phyloP scores from a whole-genome alignment of 805 yeast species.

The Candida pini region DNA sequence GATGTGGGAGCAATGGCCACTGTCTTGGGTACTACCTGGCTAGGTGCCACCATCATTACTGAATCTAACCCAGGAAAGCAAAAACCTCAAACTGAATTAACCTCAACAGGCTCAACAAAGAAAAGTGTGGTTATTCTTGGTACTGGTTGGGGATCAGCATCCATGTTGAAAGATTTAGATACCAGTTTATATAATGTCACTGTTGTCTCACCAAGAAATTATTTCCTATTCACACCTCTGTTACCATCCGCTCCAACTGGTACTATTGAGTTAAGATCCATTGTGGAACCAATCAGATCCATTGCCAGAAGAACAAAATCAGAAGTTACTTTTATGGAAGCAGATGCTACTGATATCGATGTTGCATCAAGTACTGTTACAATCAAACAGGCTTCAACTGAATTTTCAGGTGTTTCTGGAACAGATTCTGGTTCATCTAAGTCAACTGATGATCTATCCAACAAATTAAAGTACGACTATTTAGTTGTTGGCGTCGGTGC shows the following conservation, averaged over 20 bases:
- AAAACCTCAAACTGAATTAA: constrained; percentile 37
- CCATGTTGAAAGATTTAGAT: constrained; percentile 47
- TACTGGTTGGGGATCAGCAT: constrained; percentile 54
- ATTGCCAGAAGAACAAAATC: constrained; percentile 45
- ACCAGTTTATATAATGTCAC: constrained; percentile 49
- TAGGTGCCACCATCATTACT: constrained; percentile 32
- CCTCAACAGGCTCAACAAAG: constrained; percentile 41
- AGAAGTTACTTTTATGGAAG: constrained; percentile 50
- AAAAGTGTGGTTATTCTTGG: constrained; percentile 38
- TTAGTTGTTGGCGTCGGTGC: constrained; percentile 55
- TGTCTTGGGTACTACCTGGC: constrained; percentile 28
- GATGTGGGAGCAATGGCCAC: constrained; percentile 24
- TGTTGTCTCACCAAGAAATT: constrained; percentile 50
- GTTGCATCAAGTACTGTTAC: constrained; percentile 38
- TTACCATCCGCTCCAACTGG: constrained; percentile 53
- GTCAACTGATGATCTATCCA: constrained; percentile 34
- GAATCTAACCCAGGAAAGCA: constrained; percentile 41
- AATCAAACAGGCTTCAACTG: constrained; percentile 43
- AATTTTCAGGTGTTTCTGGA: constrained; percentile 41
- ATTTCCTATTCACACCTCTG: constrained; percentile 50
- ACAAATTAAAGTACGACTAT: constrained; percentile 35
- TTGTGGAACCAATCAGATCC: constrained; percentile 48
- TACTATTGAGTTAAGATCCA: constrained; percentile 46
- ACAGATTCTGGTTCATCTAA: constrained; percentile 38
- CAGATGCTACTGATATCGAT: constrained; percentile 50